Conservation (phyloP, 768 basidiomycete species). For the Suillus sp. region DNA sequence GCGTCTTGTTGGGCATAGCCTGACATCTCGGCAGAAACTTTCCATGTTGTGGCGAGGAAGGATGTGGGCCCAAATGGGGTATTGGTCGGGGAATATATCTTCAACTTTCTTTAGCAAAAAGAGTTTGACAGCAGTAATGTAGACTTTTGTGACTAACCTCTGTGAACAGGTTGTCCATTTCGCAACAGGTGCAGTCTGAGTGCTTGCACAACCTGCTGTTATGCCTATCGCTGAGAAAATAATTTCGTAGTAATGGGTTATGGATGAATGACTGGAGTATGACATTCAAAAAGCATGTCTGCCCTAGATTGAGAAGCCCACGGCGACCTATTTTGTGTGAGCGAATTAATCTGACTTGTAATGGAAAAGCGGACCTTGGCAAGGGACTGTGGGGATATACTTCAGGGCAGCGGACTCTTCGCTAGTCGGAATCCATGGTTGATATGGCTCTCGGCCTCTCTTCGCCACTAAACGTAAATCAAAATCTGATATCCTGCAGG, state of each 20-base stretch:
- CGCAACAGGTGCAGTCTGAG: constrained; percentile 84
- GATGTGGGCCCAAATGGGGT: constrained; percentile 78
- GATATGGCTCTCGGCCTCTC: constrained; percentile 48
- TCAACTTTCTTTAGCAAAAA: constrained; percentile 2
- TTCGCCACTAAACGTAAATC: constrained; percentile 35
- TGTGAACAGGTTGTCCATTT: constrained; percentile 85
- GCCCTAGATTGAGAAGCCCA: constrained; percentile 84
- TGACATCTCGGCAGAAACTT: constrained; percentile 71
- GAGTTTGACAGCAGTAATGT: no score
- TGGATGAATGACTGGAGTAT: constrained; percentile 87
- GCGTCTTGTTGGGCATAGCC: constrained; percentile 96
- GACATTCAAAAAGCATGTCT: constrained; percentile 94
- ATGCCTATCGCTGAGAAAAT: constrained; percentile 90
- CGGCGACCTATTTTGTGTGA: constrained; percentile 57
- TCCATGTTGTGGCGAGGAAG: constrained; percentile 86
- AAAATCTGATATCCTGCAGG: not conserved
- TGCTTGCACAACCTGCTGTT: constrained; percentile 69
- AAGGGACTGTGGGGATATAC: constrained; percentile 55
- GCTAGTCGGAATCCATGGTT: constrained; percentile 48
- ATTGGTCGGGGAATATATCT: constrained; percentile 60
- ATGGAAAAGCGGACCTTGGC: constrained; percentile 58
- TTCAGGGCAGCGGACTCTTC: constrained; percentile 49
- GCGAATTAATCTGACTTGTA: not conserved
- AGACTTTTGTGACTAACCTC: constrained; percentile 48
- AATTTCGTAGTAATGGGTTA: constrained; percentile 87